These are phyloP conservation scores for Coelastrella sp. DNA, from an alignment of 139 green algal genomes.

Conservation along the genomic window DNA sequence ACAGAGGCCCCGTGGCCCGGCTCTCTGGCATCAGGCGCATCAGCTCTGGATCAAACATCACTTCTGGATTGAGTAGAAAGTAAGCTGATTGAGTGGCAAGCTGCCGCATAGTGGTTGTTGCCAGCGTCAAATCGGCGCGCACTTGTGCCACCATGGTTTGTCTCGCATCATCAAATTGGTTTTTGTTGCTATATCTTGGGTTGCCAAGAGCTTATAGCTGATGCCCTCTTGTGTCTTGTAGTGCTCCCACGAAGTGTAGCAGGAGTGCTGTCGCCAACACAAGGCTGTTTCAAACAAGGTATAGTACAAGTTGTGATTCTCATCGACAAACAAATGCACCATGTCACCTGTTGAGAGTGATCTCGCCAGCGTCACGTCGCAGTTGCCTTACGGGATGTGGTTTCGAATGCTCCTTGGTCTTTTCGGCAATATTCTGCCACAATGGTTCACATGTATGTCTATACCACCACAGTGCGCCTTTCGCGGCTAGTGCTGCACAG, in stretches of 20 bases:
- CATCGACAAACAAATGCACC: too few relatives aligned
- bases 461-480: not conserved
- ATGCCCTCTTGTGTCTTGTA: too few relatives aligned
- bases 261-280: not conserved
- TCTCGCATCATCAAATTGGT: too few relatives aligned
- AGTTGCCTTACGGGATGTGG: not conserved
- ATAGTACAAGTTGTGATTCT: not conserved
- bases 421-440: not conserved
- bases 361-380: not conserved
- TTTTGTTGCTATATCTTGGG: too few relatives aligned
- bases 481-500: constrained; percentile 29
- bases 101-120: not conserved
- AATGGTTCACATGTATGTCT: not conserved
- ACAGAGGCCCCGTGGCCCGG: not conserved
- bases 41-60: not conserved
- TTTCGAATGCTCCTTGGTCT: not conserved
- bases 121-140: not conserved
- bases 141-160: too few relatives aligned
- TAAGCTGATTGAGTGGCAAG: not conserved
- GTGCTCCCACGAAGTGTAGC: too few relatives aligned
- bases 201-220: too few relatives aligned
- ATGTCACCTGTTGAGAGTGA: not conserved
- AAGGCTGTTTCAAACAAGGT: not conserved
- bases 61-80: not conserved
- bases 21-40: not conserved